phyloP scores from a whole-genome alignment of 805 yeast species.

The Martiniozyma abietophila region DNA sequence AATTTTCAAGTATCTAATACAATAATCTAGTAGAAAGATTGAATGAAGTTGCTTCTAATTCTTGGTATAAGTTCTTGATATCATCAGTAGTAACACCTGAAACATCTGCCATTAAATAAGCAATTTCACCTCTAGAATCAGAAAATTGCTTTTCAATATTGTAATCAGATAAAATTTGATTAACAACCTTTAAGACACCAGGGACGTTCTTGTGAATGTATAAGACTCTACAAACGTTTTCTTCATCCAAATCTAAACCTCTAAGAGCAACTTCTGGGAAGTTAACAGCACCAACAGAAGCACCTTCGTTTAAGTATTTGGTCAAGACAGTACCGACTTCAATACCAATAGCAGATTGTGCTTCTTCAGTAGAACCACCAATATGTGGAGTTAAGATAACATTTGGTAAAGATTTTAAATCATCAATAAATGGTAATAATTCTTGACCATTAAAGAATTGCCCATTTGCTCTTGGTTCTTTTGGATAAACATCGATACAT shows the following conservation, averaged over 20 bases:
- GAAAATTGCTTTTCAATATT: conserved; percentile 97
- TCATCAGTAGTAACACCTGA: conserved; percentile 74
- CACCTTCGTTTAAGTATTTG: conserved; percentile 93
- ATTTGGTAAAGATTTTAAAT: conserved; percentile 73
- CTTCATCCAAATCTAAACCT: conserved; percentile 78
- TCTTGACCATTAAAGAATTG: conserved; percentile 56
- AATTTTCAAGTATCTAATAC: conserved; percentile 50
- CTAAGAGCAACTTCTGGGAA: conserved; percentile 97
- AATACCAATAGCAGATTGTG: conserved; percentile 94
- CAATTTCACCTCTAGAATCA: conserved; percentile 93
- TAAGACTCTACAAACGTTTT: conserved; percentile 82
- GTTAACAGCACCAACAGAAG: conserved; percentile 90
- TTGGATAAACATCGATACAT: conserved; percentile 92
- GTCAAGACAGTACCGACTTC: conserved; percentile 85
- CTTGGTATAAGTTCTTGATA: conserved; percentile 75
- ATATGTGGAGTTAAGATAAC: conserved; percentile 93
- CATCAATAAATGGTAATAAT: conserved; percentile 77
- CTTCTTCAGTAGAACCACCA: conserved; percentile 99
- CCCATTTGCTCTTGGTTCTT: conserved; percentile 97
- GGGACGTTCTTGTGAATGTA: conserved; percentile 98
- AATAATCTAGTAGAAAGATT: conserved; percentile 85
- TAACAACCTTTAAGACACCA: conserved; percentile 95
- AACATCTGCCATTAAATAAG: conserved; percentile 96
- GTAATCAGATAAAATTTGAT: conserved; percentile 87
- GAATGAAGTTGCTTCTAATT: conserved; percentile 82